Evolutionary conservation across 1,284 basidiomycete species (phyloP).

Genomic region (Porogramme epimiltina): DNA sequence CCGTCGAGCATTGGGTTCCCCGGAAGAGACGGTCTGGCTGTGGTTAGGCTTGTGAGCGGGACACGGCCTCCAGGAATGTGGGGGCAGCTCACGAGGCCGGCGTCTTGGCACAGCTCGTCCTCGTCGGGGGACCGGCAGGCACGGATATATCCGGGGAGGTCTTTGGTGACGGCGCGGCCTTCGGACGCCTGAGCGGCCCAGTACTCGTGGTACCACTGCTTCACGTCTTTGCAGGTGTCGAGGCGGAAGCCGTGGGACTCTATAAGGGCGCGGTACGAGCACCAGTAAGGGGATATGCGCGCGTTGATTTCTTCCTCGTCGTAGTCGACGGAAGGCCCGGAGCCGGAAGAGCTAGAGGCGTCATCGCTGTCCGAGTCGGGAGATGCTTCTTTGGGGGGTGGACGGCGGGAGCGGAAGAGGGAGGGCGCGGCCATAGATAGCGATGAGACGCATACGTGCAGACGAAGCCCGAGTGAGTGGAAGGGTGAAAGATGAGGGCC

Average conservation of each 20-base stretch:
- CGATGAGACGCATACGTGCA: neutral
- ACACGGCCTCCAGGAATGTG: neutral
- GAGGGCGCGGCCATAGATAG: constrained; percentile 16
- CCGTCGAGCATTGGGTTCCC: constrained; percentile 53
- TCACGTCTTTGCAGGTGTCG: constrained; percentile 69
- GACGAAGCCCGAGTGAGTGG: constrained; percentile 1
- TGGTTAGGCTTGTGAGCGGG: neutral
- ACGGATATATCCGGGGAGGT: constrained; percentile 38
- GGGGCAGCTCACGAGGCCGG: constrained; percentile 55
- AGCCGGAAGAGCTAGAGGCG: constrained; percentile 38
- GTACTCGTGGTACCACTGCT: constrained; percentile 49
- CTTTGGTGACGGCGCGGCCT: constrained; percentile 24
- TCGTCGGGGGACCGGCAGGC: constrained; percentile 45
- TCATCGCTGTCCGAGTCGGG: constrained; percentile 23
- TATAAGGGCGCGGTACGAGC: constrained; percentile 50
- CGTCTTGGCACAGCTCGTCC: constrained; percentile 64
- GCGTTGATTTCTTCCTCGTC: constrained; percentile 66
- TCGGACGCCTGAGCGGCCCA: constrained; percentile 30
- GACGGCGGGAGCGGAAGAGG: constrained; percentile 8
- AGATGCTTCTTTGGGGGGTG: neutral
- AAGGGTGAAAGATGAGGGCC: neutral
- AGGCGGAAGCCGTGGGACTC: constrained; percentile 57
- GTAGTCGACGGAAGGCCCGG: constrained; percentile 41
- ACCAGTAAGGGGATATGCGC: constrained; percentile 64
- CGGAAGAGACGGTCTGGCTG: constrained; percentile 75